Base-by-base conservation (phyloP, 2,329 filamentous ascomycete species). In the Colletotrichum tropicicola region DNA sequence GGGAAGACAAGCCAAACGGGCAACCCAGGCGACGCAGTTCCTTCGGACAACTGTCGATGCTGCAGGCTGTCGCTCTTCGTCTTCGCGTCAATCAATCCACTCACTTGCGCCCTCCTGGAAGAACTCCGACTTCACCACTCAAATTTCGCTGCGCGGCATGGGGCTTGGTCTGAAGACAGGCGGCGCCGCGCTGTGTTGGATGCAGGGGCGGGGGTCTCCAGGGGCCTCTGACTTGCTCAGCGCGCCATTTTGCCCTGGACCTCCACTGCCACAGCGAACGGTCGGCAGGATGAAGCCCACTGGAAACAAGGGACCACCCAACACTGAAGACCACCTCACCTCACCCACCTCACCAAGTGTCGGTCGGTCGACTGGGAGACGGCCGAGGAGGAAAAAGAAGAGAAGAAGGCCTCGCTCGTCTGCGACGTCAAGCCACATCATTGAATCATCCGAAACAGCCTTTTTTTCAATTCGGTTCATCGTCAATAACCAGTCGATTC, bases 261-360 rank as follows among this genome's bases (percentile, higher is more conserved):
- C 39, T 45, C 54, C 39, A 60, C 44, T 21, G 49, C 25, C 43
- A 44, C 62, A 62, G 62, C 57, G 44, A 17, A 44, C 44, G 32
- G 57, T 30, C 61, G 49, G 61, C 57, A 51, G 49, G 57, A 55
- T 64, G 55, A 61, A 65, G 61, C 57, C 57, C 44, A 61, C 57
- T 65, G 35, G 19, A 60, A 59, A 65, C 60, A 66, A 66, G 64
- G 54, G 41, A 54, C 64, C 59, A 59, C 65, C 65, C 65, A 59
- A 60, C 65, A 58, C 59, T 53, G 30, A 52, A 59, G 51, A 23
- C 64, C 59, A 65, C 39, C 35, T 61, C 60, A 48, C n/a, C 43
- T 55, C 56, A 21, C 28, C 37, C 19, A 53, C 15, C 17, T 25
- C 21, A 8, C 21, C 56, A 44, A 59, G 27, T 60, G 27, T 59